These are phyloP conservation scores for Mycosphaerelloides madeirae DNA, from an alignment of 2,329 filamentous ascomycete genomes.

Conservation along the genomic window DNA sequence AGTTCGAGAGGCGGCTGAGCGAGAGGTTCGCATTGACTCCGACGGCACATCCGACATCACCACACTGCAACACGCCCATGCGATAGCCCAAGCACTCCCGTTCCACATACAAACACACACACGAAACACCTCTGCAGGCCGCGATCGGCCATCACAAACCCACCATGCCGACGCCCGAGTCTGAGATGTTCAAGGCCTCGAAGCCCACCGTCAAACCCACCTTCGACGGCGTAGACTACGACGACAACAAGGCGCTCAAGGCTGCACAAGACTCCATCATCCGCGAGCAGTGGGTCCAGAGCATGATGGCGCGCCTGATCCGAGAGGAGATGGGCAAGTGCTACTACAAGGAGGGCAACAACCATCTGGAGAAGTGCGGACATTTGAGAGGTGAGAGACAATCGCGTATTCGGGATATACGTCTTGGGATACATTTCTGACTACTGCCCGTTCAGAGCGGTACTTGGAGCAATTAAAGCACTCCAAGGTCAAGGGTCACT, in stretches of 20 bases:
- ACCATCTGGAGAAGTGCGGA: slow-evolving; percentile 84
- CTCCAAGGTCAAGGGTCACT: slow-evolving; percentile 71
- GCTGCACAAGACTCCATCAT: slow-evolving; percentile 77
- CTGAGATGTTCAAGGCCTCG: slow-evolving; percentile 72
- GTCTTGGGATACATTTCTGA: slow-evolving; percentile 1
- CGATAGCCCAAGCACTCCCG: background rate
- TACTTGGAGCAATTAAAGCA: slow-evolving; percentile 74
- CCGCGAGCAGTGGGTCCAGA: slow-evolving; percentile 81
- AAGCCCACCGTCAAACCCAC: slow-evolving; percentile 78
- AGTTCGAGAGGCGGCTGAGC: background rate
- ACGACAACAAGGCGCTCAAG: slow-evolving; percentile 76
- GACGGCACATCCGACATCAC: too few relatives aligned
- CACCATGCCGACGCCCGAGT: slow-evolving; percentile 76
- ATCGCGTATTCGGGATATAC: background rate
- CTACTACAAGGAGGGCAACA: slow-evolving; percentile 78
- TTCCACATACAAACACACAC: background rate
- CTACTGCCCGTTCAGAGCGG: slow-evolving; percentile 53
- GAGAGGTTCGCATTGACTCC: too few relatives aligned
- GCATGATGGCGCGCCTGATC: slow-evolving; percentile 82
- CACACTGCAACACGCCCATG: background rate
- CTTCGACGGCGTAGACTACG: slow-evolving; percentile 82
- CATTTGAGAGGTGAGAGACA: slow-evolving; percentile 66
- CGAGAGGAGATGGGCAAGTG: slow-evolving; percentile 80
- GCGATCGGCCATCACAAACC: background rate
- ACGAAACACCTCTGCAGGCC: background rate